phyloP scores from a whole-genome alignment of 345 rosid genomes.

The Kandelia obovata region DNA sequence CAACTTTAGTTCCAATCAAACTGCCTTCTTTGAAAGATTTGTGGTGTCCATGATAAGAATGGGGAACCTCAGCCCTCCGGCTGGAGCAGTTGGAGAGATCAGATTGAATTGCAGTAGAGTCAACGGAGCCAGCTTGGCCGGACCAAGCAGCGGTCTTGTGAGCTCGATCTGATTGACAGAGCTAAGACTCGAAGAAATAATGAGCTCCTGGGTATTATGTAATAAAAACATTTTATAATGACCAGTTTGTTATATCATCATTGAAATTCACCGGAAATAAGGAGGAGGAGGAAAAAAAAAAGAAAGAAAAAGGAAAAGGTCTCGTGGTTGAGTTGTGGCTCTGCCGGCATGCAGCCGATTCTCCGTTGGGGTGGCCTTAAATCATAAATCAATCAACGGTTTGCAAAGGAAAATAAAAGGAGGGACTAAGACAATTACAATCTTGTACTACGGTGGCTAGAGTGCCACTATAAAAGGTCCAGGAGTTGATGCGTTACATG shows the following conservation, averaged over 20 bases:
- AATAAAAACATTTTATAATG: not conserved
- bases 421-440: too few relatives aligned
- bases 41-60: slow-evolving; percentile 52
- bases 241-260: not conserved
- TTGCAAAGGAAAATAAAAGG: too few relatives aligned
- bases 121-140: slow-evolving; percentile 12
- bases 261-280: too few relatives aligned
- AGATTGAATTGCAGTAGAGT: slow-evolving; percentile 50
- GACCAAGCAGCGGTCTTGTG: not conserved
- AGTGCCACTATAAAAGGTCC: too few relatives aligned
- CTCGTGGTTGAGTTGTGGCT: too few relatives aligned
- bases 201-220: not conserved
- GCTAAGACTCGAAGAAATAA: not conserved
- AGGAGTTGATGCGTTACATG: too few relatives aligned
- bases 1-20: slow-evolving; percentile 37
- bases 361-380: too few relatives aligned
- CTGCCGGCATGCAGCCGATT: too few relatives aligned
- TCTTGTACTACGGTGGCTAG: too few relatives aligned
- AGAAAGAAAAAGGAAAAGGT: too few relatives aligned
- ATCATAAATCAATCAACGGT: too few relatives aligned
- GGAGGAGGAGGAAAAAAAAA: too few relatives aligned
- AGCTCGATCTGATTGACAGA: slow-evolving; percentile 9
- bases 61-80: slow-evolving; percentile 53
- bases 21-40: slow-evolving; percentile 53
- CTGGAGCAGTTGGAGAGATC: slow-evolving; percentile 56